Evolutionary conservation across 2,329 filamentous ascomycete species (phyloP).

Genomic region (Fusarium coffeatum): DNA sequence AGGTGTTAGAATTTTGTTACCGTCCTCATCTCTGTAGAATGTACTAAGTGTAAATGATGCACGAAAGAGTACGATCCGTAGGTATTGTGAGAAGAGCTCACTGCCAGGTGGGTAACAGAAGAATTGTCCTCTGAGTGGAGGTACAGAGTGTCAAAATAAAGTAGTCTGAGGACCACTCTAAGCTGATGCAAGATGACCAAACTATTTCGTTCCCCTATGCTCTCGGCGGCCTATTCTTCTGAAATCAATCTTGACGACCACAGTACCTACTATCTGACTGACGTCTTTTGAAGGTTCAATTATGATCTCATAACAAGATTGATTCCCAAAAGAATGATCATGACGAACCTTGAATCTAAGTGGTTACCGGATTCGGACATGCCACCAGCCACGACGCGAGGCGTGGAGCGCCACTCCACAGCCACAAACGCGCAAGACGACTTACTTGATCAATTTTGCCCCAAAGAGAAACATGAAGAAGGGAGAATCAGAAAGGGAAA

Average conservation of each 20-base stretch:
- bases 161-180: neutral
- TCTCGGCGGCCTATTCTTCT: neutral
- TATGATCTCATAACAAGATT: neutral
- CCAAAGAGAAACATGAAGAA: neutral
- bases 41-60: neutral
- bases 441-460: neutral
- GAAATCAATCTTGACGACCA: neutral
- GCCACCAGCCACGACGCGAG: constrained; percentile 29
- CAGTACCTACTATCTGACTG: neutral
- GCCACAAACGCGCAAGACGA: constrained; percentile 35
- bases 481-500: neutral
- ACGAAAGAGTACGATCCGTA: neutral
- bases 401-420: constrained; percentile 29
- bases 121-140: neutral
- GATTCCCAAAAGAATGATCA: neutral
- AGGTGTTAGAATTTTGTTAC: neutral
- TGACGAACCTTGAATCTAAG: constrained; percentile 1
- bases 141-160: neutral
- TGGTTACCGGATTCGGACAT: constrained; percentile 27
- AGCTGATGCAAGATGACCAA: neutral
- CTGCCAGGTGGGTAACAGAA: neutral
- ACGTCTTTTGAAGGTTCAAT: neutral
- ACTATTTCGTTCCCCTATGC: neutral
- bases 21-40: neutral
- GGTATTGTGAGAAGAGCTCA: neutral